Evolutionary conservation across 2,329 filamentous ascomycete genomes (phyloP).

Genomic region (Arthrobotrys pseudoclavata): DNA sequence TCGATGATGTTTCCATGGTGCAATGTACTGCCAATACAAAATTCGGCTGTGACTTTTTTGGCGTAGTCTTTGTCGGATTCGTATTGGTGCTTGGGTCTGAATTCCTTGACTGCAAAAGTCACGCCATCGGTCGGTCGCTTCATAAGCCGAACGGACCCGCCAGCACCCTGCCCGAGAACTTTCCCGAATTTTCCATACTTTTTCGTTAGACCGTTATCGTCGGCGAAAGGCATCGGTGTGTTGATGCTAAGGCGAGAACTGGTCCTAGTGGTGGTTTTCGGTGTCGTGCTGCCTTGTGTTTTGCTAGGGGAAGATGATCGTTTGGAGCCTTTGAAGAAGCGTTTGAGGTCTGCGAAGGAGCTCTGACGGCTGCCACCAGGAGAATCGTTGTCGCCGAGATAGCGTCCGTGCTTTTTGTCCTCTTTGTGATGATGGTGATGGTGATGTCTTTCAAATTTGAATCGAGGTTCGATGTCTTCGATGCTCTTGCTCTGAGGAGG

Average conservation of each 20-base stretch:
- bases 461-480: conserved; percentile 80
- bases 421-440: conserved; percentile 68
- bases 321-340: conserved; percentile 90
- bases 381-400: conserved; percentile 68
- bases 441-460: conserved; percentile 82
- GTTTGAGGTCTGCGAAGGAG: conserved; percentile 94
- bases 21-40: conserved; percentile 95
- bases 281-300: conserved; percentile 70
- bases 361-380: conserved; percentile 73
- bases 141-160: conserved; percentile 93
- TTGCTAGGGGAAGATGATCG: conserved; percentile 72
- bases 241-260: conserved; percentile 67
- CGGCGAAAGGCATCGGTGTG: conserved; percentile 82
- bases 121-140: conserved; percentile 92
- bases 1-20: conserved; percentile 99
- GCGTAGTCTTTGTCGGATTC: conserved; percentile 96
- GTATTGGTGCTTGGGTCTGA: conserved; percentile 89
- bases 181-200: conserved; percentile 97
- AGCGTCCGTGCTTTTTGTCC: conserved; percentile 71
- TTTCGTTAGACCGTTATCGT: conserved; percentile 88
- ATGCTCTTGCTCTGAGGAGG: conserved; percentile 74
- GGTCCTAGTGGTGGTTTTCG: conserved; percentile 70
- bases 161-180: conserved; percentile 91
- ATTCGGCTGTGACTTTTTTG: conserved; percentile 98
- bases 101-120: conserved; percentile 98